Evolutionary conservation across 768 basidiomycete species (phyloP).

Genomic region (Agaricus subrufescens): DNA sequence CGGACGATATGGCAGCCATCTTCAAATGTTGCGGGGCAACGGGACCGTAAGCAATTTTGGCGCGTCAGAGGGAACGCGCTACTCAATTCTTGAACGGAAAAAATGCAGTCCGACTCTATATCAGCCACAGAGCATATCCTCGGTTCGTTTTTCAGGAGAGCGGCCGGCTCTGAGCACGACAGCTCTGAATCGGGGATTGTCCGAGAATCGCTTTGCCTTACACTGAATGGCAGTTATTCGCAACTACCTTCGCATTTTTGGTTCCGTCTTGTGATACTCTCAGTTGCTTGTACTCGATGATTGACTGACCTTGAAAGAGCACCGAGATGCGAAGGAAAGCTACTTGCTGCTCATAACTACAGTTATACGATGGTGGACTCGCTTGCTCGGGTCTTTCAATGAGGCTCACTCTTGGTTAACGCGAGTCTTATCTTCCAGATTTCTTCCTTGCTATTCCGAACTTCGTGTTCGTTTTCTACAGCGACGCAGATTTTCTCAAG

Average conservation of each 20-base stretch:
- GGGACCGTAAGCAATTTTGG: slow-evolving; percentile 49
- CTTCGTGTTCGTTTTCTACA: slow-evolving; percentile 41
- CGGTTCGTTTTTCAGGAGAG: slow-evolving; percentile 55
- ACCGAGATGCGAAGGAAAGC: slow-evolving; percentile 48
- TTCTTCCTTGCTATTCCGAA: slow-evolving; percentile 47
- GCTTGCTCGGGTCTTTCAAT: slow-evolving; percentile 50
- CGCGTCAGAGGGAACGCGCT: background rate
- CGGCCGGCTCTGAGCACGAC: slow-evolving; percentile 70
- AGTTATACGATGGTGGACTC: slow-evolving; percentile 80
- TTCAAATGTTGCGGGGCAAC: slow-evolving; percentile 75
- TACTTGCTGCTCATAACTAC: slow-evolving; percentile 76
- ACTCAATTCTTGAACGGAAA: slow-evolving; percentile 37
- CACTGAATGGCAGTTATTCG: slow-evolving; percentile 13
- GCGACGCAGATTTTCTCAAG: background rate
- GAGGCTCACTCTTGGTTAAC: slow-evolving; percentile 87
- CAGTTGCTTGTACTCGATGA: slow-evolving; percentile 37
- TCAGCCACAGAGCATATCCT: slow-evolving; percentile 53
- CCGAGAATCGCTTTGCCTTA: slow-evolving; percentile 40
- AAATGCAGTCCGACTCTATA: slow-evolving; percentile 82
- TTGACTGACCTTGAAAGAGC: slow-evolving; percentile 34
- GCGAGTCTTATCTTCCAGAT: slow-evolving; percentile 31
- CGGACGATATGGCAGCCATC: slow-evolving; percentile 81
- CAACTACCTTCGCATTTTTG: slow-evolving; percentile 16
- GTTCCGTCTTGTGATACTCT: slow-evolving; percentile 56
- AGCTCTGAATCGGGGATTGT: slow-evolving; percentile 46